Evolutionary conservation across 441 rosid species (phyloP), one percentile per base, ranked within the genome.

Genomic region (Euphorbia schlechtendalii): DNA sequence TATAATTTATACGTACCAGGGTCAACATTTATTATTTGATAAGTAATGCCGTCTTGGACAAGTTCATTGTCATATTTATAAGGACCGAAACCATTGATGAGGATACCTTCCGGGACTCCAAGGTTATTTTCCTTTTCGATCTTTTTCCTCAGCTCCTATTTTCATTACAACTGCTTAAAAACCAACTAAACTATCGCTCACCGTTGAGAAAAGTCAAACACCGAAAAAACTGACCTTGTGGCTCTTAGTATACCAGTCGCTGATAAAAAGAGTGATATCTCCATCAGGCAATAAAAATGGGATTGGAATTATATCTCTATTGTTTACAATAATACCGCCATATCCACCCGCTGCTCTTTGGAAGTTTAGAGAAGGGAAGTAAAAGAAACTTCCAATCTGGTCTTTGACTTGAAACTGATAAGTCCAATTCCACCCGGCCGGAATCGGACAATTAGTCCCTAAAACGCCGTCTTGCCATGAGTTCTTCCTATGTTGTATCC

Each of bases 351-450:
- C 83, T 34, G 93, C 93, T 73, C 91, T 83, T 74, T 90, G 96
- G 64, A 86, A 90, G 69, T 78, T 70, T 8, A 80, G 70, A 56
- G 93, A 83, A 46, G 93, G 96, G 51, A 88, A 88, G 76, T 90
- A 90, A 74, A 88, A 90, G 80, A 90, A 90, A 73, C 97, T 88
- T 22, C 97, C 97, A 48, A 90, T 90, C 76, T 90, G 97, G 73
- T 90, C 97, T 78, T 90, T 90, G 67, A 86, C 90, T 76, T 90
- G 97, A 77, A 90, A 90, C 78, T 88, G 80, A 64, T 88, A 90
- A 25, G 97, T 90, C 97, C 97, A 90, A 61, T 88, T 90, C 97
- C 96, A 90, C 38, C 96, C 92, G 30, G 97, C 77, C 61, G 96
- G 97, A 52, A 90, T 90, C 0, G 93, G 96, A 77, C 97, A 90